phyloP scores from a whole-genome alignment of 208 protist species.

The Leishmania tarentolae region DNA sequence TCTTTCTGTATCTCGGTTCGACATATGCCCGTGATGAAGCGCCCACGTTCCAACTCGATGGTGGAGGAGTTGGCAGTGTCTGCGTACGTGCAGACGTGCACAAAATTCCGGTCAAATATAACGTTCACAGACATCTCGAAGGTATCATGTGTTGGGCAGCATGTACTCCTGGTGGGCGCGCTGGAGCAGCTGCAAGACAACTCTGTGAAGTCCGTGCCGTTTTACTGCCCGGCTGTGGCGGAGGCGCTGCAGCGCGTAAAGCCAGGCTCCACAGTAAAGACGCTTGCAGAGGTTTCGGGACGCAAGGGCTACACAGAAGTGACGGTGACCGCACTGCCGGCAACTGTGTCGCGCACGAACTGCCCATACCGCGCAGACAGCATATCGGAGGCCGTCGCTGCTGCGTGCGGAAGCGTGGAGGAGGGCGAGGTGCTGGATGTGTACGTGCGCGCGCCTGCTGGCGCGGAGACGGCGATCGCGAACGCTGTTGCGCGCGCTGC shows the following conservation, averaged over 20 bases:
- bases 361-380: constrained; percentile 69
- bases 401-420: constrained; percentile 25
- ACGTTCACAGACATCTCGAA: constrained; percentile 52
- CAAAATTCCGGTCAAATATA: constrained; percentile 61
- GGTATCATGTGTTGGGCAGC: constrained; percentile 30
- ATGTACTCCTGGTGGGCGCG: constrained; percentile 64
- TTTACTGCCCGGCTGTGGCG: constrained; percentile 62
- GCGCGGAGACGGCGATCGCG: constrained; percentile 43
- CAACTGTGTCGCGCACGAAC: constrained; percentile 63
- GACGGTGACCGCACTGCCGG: constrained; percentile 51
- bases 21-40: constrained; percentile 23
- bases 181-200: constrained; percentile 43
- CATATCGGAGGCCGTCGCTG: constrained; percentile 38
- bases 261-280: constrained; percentile 34
- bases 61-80: constrained; percentile 36
- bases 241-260: constrained; percentile 51
- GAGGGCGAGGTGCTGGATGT: constrained; percentile 49
- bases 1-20: constrained; percentile 6
- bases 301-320: constrained; percentile 34
- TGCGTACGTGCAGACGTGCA: constrained; percentile 52
- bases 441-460: constrained; percentile 46
- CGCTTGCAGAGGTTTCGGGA: constrained; percentile 26
- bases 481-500: constrained; percentile 54
- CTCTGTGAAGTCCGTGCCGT: constrained; percentile 39
- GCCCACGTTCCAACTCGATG: constrained; percentile 37